These are phyloP conservation scores for Ustilago hordei DNA, from an alignment of 1,284 basidiomycete genomes.

Conservation along the genomic window DNA sequence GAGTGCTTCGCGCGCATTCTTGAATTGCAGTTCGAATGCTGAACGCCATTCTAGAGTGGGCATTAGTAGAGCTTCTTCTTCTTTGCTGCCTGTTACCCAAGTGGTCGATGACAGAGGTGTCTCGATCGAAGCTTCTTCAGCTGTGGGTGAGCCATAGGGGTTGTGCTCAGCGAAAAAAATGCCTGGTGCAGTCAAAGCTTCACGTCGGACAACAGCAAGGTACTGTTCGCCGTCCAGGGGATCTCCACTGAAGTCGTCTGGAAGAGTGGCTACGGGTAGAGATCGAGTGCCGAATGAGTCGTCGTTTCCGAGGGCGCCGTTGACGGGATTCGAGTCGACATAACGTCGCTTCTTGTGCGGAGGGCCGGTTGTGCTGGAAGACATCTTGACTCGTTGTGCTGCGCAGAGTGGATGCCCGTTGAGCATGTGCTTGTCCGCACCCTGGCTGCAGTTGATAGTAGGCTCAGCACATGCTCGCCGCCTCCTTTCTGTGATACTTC, in stretches of 20 bases:
- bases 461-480: background rate
- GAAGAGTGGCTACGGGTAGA: constrained; percentile 58
- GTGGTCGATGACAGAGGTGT: no score
- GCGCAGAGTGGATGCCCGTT: background rate
- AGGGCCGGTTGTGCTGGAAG: background rate
- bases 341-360: constrained; percentile 29
- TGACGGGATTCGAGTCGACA: background rate
- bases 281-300: constrained; percentile 53
- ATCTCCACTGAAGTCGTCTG: constrained; percentile 56
- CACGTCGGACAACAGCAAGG: constrained; percentile 60
- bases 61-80: constrained; percentile 22
- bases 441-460: background rate
- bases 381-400: background rate
- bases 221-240: constrained; percentile 63
- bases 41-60: constrained; percentile 43
- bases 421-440: background rate
- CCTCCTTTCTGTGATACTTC: no score
- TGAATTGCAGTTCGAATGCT: constrained; percentile 35
- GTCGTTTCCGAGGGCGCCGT: constrained; percentile 2
- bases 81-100: no score
- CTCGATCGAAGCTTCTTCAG: background rate
- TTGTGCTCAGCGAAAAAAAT: constrained; percentile 47
- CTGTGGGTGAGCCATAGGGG: constrained; percentile 26
- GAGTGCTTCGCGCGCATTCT: constrained; percentile 39
- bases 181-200: constrained; percentile 41